These are phyloP conservation scores for Podila verticillata DNA, from an alignment of 192 early-diverging fungal species.

Conservation along the genomic window DNA sequence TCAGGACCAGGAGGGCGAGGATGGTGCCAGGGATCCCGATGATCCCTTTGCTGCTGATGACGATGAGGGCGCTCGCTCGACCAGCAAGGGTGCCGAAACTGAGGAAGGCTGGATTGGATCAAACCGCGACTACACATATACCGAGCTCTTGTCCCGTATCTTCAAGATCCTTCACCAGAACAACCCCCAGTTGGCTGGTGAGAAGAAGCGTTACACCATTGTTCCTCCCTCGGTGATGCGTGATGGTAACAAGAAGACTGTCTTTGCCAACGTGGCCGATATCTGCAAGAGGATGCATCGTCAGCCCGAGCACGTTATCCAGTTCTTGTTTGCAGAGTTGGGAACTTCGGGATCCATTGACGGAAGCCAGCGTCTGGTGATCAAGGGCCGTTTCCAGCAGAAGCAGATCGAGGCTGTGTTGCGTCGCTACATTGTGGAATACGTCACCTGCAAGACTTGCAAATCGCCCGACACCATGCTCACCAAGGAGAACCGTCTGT, in stretches of 20 bases:
- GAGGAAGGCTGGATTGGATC: conserved; percentile 89
- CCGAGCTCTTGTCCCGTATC: conserved; percentile 89
- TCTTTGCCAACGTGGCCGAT: conserved; percentile 96
- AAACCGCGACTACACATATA: conserved; percentile 94
- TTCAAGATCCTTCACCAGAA: conserved; percentile 92
- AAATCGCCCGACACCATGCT: conserved; percentile 93
- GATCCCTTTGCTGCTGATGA: conserved; percentile 58
- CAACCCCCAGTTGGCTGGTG: conserved; percentile 92
- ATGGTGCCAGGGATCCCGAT: conserved; percentile 60
- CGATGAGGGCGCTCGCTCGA: conserved; percentile 55
- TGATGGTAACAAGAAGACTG: conserved; percentile 96
- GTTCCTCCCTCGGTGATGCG: conserved; percentile 89
- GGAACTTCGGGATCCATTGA: conserved; percentile 98
- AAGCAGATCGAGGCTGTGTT: conserved; percentile 99
- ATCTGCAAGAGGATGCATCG: conserved; percentile 96
- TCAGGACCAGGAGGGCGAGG: conserved; percentile 66
- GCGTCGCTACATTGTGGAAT: conserved; percentile 97
- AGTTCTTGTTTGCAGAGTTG: conserved; percentile 98
- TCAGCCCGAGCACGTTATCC: conserved; percentile 95
- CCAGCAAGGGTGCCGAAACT: conserved; percentile 41
- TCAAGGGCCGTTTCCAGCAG: conserved; percentile 98
- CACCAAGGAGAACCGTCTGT: conserved; percentile 95
- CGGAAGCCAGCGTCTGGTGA: conserved; percentile 87
- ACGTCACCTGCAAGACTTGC: conserved; percentile 99
- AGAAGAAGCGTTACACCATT: conserved; percentile 95